phyloP scores from a whole-genome alignment of 2,329 filamentous ascomycete genomes.

The Aspergillus novoparasiticus region DNA sequence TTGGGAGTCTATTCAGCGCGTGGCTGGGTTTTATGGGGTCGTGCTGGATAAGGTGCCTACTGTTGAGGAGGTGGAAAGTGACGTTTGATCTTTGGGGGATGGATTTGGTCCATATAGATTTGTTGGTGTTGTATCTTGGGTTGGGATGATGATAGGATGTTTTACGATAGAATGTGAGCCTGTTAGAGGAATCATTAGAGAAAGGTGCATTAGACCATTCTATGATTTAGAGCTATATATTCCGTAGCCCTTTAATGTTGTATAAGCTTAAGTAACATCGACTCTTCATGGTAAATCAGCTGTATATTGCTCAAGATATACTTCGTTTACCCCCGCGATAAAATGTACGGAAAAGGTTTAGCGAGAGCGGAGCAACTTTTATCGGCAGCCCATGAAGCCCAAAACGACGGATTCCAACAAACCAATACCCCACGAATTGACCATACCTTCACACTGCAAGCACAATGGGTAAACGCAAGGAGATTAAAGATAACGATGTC shows the following conservation, averaged over 20 bases:
- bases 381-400: slow-evolving; percentile 5
- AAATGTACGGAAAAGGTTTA: slow-evolving; percentile 7
- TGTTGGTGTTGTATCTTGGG: neutral
- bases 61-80: slow-evolving; percentile 34
- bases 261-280: too few relatives aligned
- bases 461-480: slow-evolving; percentile 56
- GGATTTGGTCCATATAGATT: neutral
- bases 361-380: slow-evolving; percentile 14
- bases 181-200: too few relatives aligned
- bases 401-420: neutral
- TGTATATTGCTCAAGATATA: too few relatives aligned
- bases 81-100: slow-evolving; percentile 24
- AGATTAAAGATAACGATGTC: slow-evolving; percentile 49
- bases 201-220: neutral
- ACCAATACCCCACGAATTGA: neutral
- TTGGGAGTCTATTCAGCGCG: slow-evolving; percentile 34
- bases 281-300: too few relatives aligned
- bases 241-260: too few relatives aligned
- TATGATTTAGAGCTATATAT: neutral
- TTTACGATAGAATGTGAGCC: too few relatives aligned
- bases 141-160: neutral
- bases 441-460: neutral
- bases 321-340: slow-evolving; percentile 3
- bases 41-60: slow-evolving; percentile 34
- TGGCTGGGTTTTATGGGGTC: slow-evolving; percentile 31